Conservation (phyloP, 164 flowering plant species). For the Liquidambar formosana region DNA sequence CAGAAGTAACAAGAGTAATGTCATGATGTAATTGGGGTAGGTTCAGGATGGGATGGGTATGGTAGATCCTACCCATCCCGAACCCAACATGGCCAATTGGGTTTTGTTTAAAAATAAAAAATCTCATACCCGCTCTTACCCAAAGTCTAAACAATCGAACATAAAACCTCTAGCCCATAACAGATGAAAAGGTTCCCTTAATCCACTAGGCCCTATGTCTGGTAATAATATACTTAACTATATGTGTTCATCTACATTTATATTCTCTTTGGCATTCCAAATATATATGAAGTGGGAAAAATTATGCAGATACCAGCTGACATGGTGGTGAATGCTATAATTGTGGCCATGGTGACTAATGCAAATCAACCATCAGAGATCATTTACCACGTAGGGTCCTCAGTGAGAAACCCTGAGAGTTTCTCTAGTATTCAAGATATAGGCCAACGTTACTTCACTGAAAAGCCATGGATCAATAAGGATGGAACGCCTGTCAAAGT, state of each 20-base stretch:
- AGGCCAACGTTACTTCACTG: constrained; percentile 41
- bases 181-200: too few relatives aligned
- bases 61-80: too few relatives aligned
- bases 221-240: too few relatives aligned
- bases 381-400: constrained; percentile 72
- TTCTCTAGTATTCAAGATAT: constrained; percentile 18
- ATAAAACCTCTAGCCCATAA: too few relatives aligned
- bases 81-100: too few relatives aligned
- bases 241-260: background rate
- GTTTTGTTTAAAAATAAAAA: too few relatives aligned
- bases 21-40: too few relatives aligned
- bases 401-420: constrained; percentile 45
- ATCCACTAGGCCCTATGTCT: too few relatives aligned
- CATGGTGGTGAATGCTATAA: constrained; percentile 79
- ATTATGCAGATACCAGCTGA: constrained; percentile 78
- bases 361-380: constrained; percentile 26
- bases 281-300: background rate
- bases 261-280: background rate
- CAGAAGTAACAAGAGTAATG: too few relatives aligned
- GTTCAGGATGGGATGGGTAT: too few relatives aligned
- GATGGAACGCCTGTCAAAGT: constrained; percentile 60
- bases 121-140: too few relatives aligned
- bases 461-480: constrained; percentile 50
- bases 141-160: too few relatives aligned
- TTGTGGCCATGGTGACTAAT: constrained; percentile 57